Evolutionary conservation across 371 early-diverging fungal species (phyloP), one percentile per base, ranked within the genome.

Genomic region (Lichtheimia ornata): DNA sequence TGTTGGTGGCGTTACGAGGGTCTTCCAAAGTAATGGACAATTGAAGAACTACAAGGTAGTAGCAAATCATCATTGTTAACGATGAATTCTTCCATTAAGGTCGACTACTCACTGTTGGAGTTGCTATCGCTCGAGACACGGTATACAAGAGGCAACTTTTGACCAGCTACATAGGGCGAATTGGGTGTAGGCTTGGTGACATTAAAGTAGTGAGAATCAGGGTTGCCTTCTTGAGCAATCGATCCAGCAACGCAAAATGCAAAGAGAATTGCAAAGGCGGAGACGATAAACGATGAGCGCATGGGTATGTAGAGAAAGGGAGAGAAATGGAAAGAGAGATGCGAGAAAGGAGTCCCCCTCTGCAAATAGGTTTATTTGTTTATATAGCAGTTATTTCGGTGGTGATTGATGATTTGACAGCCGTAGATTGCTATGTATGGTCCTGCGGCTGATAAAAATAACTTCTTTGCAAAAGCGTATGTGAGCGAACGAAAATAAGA

Each of bases 131-230:
- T 40, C 22, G 73, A 56, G 53, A 74, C 61, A 45, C 63, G 55
- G 63, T 72, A 77, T 12, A 74, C 65, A 42, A 74, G 70, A 49
- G 77, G 77, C 24, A 77, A 61, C n/a, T 66, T 66, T 62, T 70
- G 74, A 28, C 74, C 70, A 12, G 72, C 66, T 42, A 74, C 72
- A 62, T 72, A 77, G 13, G 71, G 70, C 28, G 71, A 62, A 64
- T 49, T 64, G 60, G 24, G 20, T 56, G 5, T 65, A 56, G 25
- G 73, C 66, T 49, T 66, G 22, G 57, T 44, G 45, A 56, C 45
- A 68, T 7, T 71, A 53, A 53, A 69, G 47, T 47, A 47, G 18
- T 22, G 47, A 9, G 47, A n/a, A 9, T 47, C 47, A 22, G n/a
- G 18, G 63, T 28, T 65, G 69, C 20, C 53, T 49, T 40, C 59